Percentiles rank a stretch among this genome's conserved stretches.
phyloP scores from a whole-genome alignment of 1,284 basidiomycete species.

The Melampsora americana region DNA sequence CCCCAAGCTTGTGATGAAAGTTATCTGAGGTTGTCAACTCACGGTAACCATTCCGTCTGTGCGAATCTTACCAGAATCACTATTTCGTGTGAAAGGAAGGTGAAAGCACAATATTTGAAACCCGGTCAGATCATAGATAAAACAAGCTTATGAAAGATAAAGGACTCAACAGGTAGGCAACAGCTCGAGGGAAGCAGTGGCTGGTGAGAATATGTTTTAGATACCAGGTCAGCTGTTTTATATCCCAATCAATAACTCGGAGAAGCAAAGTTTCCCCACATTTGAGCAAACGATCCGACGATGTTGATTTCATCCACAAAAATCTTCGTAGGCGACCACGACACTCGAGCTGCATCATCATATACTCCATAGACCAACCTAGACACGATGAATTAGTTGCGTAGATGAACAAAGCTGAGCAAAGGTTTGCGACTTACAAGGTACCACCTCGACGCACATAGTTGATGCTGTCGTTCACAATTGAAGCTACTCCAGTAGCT shows the following conservation, averaged over 20 bases:
- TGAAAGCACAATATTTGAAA: not conserved
- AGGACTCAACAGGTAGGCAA: slow-evolving; percentile 64
- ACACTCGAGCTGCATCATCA: slow-evolving; percentile 68
- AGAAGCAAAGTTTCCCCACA: slow-evolving; percentile 59
- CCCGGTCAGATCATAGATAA: not conserved
- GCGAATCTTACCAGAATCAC: slow-evolving; percentile 72
- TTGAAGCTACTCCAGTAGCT: slow-evolving; percentile 75
- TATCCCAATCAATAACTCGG: slow-evolving; percentile 71
- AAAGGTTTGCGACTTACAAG: slow-evolving; percentile 1
- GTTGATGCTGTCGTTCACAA: slow-evolving; percentile 75
- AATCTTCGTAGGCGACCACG: slow-evolving; percentile 79
- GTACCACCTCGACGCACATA: slow-evolving; percentile 69
- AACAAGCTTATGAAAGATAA: not conserved
- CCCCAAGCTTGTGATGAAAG: not conserved
- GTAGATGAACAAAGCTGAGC: slow-evolving; percentile 1
- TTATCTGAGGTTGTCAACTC: not conserved
- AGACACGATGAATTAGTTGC: slow-evolving; percentile 57
- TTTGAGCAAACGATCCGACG: slow-evolving; percentile 48
- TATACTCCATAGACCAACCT: slow-evolving; percentile 65
- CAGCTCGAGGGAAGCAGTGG: slow-evolving; percentile 79
- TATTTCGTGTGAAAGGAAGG: not conserved
- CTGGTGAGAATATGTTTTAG: slow-evolving; percentile 58
- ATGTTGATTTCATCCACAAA: slow-evolving; percentile 79
- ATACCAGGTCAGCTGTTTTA: slow-evolving; percentile 6
- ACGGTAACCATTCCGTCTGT: slow-evolving; percentile 70